Evolutionary conservation across 1,284 basidiomycete genomes (phyloP), one percentile per base, ranked within the genome.

Genomic region (Puccinia sorghi): DNA sequence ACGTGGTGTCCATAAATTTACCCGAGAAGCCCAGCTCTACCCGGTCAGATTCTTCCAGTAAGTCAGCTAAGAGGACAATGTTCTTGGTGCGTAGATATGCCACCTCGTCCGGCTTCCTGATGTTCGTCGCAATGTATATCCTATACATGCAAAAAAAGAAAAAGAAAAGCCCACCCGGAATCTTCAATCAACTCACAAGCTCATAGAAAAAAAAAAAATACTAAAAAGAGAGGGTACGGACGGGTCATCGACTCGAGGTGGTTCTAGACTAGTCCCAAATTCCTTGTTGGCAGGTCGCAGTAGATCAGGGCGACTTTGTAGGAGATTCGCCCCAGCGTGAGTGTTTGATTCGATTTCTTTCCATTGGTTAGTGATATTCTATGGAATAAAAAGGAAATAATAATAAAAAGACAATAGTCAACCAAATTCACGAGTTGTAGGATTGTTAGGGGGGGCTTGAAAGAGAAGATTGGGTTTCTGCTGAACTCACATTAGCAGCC

Each of bases 341-440:
- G 57, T 32, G 22, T 70, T 50, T 6, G 32, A 22, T 63, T 63
- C 8, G 12, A 78, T 70, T 15, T 66, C 37, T 12, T 27, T 66
- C 63, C 54, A 77, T 17, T 77, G 74, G 43, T 56, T 77, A 22
- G 74, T 77, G 39, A 77, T 77, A 48, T 77, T 39, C 74, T 77
- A 25, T 12, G 41, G n/a, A 64, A 27, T 3, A 8, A 22, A 1
- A 12, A 56, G 0, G 17, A 22, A 11, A 37, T 59, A 22, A 57
- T 43, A 6, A 46, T 2, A 12, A 46, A 15, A 32, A 32, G 32
- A 27, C 27, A 13, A 72, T 2, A 17, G n/a, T 57, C 15, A 27
- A n/a, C 37, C 27, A 59, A 20, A 20, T 72, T 9, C 11, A 41
- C n/a, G 37, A 12, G n/a, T 11, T 67, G 27, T 1, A 15, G 0